Evolutionary conservation across 192 early-diverging fungal genomes (phyloP).

Genomic region (Gamsiella multidivaricata): DNA sequence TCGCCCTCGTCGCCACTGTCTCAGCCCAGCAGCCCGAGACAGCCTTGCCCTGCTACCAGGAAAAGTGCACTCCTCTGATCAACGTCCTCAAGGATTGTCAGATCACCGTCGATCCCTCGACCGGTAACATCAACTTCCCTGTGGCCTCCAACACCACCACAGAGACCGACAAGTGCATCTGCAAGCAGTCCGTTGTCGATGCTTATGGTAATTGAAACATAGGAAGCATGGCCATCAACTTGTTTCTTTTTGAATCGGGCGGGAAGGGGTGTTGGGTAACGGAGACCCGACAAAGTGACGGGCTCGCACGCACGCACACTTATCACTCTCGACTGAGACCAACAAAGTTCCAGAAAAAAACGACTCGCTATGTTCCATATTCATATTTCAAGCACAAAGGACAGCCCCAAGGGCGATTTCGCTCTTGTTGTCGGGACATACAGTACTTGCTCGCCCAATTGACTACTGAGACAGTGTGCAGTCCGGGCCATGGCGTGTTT

Average conservation of each 20-base stretch:
- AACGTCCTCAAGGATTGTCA: slow-evolving; percentile 25
- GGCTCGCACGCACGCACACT: too few relatives aligned
- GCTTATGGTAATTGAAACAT: slow-evolving; percentile 32
- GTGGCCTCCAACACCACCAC: slow-evolving; percentile 13
- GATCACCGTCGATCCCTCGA: slow-evolving; percentile 30
- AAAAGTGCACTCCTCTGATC: slow-evolving; percentile 33
- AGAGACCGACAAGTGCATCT: slow-evolving; percentile 51
- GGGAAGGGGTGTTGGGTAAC: too few relatives aligned
- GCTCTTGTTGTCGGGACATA: too few relatives aligned
- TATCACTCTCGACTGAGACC: too few relatives aligned
- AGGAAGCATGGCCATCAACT: not conserved
- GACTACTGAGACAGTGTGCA: too few relatives aligned
- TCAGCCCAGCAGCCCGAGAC: slow-evolving; percentile 39
- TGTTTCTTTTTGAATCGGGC: not conserved
- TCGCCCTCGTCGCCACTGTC: slow-evolving; percentile 27
- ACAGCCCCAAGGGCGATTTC: too few relatives aligned
- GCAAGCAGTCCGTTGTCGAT: slow-evolving; percentile 46
- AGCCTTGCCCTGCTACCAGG: slow-evolving; percentile 42
- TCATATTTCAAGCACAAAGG: not conserved
- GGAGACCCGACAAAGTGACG: too few relatives aligned
- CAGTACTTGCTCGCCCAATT: too few relatives aligned
- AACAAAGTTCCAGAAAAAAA: too few relatives aligned
- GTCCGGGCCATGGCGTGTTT: too few relatives aligned
- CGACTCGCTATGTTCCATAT: not conserved
- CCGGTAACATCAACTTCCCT: slow-evolving; percentile 52